Evolutionary conservation across 768 basidiomycete genomes (phyloP).

Genomic region (Pholiota microspora): DNA sequence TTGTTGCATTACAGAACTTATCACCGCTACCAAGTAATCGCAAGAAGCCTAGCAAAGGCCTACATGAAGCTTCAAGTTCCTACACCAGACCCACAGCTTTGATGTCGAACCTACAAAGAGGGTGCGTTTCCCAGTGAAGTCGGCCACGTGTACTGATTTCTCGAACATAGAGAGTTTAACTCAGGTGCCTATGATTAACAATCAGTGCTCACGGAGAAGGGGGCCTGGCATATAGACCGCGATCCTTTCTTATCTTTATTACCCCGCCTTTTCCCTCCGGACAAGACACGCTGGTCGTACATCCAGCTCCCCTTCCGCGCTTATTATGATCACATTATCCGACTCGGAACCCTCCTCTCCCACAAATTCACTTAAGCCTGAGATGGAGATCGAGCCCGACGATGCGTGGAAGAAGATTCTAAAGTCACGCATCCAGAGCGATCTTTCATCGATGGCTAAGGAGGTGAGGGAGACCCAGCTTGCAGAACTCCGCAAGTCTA

Average conservation of each 20-base stretch:
- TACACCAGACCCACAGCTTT: not conserved
- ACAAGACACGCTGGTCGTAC: not conserved
- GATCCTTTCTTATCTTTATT: slow-evolving; percentile 6
- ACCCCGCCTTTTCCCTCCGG: slow-evolving; percentile 8
- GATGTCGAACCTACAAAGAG: slow-evolving; percentile 4
- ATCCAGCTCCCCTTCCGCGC: not conserved
- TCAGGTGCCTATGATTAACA: slow-evolving; percentile 4
- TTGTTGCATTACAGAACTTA: not conserved
- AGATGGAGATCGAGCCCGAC: slow-evolving; percentile 45
- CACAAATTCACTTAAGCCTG: not conserved
- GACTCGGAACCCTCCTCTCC: slow-evolving; percentile 4
- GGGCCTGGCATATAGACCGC: slow-evolving; percentile 1
- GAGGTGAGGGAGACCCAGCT: slow-evolving; percentile 63
- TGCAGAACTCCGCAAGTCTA: slow-evolving; percentile 43
- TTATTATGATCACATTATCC: slow-evolving; percentile 2
- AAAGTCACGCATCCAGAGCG: slow-evolving; percentile 48
- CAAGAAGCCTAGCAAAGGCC: not conserved
- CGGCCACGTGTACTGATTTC: slow-evolving; percentile 8
- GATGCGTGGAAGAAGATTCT: slow-evolving; percentile 51
- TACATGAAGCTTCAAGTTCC: not conserved
- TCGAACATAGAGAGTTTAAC: not conserved
- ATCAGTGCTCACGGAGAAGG: slow-evolving; percentile 10
- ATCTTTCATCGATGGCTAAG: slow-evolving; percentile 42
- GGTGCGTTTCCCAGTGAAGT: slow-evolving; percentile 1
- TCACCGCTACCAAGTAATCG: not conserved